A percentile compares a stretch with the other conserved stretches of the same genome.
phyloP scores from a whole-genome alignment of 352 stramenopile species.

The Globisporangium acanthophoron region DNA sequence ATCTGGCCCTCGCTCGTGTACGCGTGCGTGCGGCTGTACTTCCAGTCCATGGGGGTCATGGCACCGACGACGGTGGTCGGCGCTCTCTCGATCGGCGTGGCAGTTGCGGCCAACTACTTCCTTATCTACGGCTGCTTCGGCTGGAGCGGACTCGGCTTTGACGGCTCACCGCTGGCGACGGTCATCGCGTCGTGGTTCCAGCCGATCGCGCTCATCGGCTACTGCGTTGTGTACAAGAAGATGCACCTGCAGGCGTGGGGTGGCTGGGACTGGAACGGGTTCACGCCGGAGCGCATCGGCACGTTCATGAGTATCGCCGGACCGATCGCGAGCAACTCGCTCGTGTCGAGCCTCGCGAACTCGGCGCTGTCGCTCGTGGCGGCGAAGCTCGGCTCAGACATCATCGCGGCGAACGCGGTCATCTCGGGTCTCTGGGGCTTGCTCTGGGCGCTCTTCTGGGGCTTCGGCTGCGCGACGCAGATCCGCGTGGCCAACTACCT shows the following conservation, averaged over 20 bases:
- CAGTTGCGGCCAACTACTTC: conserved; percentile 57
- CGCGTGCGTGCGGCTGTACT: conserved; percentile 27
- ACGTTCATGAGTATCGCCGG: conserved; percentile 66
- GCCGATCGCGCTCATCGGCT: conserved; percentile 40
- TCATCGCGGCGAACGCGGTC: no score
- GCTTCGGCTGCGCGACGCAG: no score
- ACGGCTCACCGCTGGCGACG: conserved; percentile 52
- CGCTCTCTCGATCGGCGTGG: conserved; percentile 57
- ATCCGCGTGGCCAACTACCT: no score
- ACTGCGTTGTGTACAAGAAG: conserved; percentile 53
- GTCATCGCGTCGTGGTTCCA: conserved; percentile 63
- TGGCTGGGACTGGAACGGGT: conserved; percentile 52
- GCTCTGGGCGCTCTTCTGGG: no score
- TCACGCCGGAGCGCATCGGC: conserved; percentile 51
- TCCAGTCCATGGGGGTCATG: conserved; percentile 1
- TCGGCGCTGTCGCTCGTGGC: no score
- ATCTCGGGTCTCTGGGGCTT: no score
- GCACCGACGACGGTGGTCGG: conserved; percentile 23
- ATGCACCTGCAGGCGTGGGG: conserved; percentile 67
- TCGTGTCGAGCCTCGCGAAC: no score
- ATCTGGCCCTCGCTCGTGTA: conserved; percentile 75
- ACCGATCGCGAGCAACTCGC: conserved; percentile 41
- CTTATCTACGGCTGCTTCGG: conserved; percentile 54
- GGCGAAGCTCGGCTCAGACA: no score
- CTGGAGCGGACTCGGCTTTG: conserved; percentile 61